These are phyloP conservation scores for Astraeus odoratus DNA, from an alignment of 768 basidiomycete genomes.

Conservation along the genomic window DNA sequence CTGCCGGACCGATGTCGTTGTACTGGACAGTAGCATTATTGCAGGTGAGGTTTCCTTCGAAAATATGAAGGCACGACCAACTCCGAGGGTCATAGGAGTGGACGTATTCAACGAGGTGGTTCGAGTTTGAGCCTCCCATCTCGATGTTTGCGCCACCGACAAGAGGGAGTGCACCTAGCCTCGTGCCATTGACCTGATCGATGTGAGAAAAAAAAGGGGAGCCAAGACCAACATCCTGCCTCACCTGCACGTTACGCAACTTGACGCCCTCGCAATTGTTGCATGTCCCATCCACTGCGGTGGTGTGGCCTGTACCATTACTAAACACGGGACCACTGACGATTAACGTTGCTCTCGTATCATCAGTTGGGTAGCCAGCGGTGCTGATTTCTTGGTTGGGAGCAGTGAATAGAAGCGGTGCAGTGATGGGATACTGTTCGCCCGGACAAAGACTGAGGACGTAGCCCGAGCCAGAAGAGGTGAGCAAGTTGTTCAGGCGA, in stretches of 20 bases:
- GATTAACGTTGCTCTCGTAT: conserved; percentile 59
- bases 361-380: conserved; percentile 61
- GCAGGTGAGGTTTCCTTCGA: conserved; percentile 63
- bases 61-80: conserved; percentile 79
- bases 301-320: conserved; percentile 63
- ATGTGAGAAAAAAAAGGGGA: conserved; percentile 1
- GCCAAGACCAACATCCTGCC: neutral
- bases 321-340: conserved; percentile 53
- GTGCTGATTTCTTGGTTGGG: conserved; percentile 80
- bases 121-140: conserved; percentile 69
- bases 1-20: conserved; percentile 81
- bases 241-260: conserved; percentile 68
- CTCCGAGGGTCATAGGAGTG: conserved; percentile 68
- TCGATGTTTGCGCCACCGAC: conserved; percentile 75
- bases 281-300: conserved; percentile 66
- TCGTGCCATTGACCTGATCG: conserved; percentile 64
- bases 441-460: conserved; percentile 59
- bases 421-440: conserved; percentile 54
- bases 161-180: conserved; percentile 45
- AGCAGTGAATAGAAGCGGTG: conserved; percentile 60
- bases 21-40: conserved; percentile 60
- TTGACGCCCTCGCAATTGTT: conserved; percentile 49
- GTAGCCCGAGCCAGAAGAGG: conserved; percentile 60
- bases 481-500: conserved; percentile 58
- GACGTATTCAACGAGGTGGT: conserved; percentile 74